phyloP scores from a whole-genome alignment of 78 protist genomes.

The slime mould (Dictyostelium discoideum) region dicty_2.7 NC_007090.3:3736001-3736500 shows the following conservation, averaged over 20 bases:
- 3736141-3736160: too few relatives aligned
- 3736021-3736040: too few relatives aligned
- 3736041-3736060: too few relatives aligned
- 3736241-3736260: background rate
- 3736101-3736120: too few relatives aligned
- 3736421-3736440: background rate
- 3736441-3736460: too few relatives aligned
- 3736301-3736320: background rate
- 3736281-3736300: background rate
- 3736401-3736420: too few relatives aligned
- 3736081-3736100: background rate
- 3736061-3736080: too few relatives aligned
- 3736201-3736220: background rate
- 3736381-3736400: background rate
- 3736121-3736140: too few relatives aligned
- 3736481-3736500: too few relatives aligned
- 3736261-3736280: background rate
- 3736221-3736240: background rate
- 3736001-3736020: too few relatives aligned
- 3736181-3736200: background rate
- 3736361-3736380: background rate
- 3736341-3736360: background rate
- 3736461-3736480: too few relatives aligned
- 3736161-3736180: too few relatives aligned
- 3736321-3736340: background rate